Evolutionary conservation across 768 basidiomycete species (phyloP), one percentile per base, ranked within the genome.

Genomic region (Podaxis sp.): DNA sequence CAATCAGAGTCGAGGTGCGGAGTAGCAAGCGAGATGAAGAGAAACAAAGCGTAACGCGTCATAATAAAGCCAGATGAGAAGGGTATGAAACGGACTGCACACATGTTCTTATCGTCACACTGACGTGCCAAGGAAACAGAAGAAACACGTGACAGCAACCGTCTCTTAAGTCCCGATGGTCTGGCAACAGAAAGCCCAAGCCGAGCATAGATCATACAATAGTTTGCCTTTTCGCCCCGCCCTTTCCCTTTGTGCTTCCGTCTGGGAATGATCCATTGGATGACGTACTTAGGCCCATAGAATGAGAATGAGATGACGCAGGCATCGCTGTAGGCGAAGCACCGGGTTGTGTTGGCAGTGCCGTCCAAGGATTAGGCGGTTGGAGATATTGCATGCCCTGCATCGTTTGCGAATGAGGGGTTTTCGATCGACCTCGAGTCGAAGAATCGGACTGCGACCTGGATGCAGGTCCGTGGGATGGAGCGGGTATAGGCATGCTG

Each of bases 291-390:
- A 44, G 5, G 16, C 25, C 40, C 28, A n/a, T 52, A 16, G 51
- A 48, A 28, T 65, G 65, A 4, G 62, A 53, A 38, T 64, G 61
- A 13, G 64, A 42, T 3, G 64, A 66, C 32, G 64, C 61, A 5
- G 70, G 68, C 68, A 73, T 74, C 10, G 66, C 66, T 54, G 59
- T 65, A 3, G 74, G 72, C 9, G 69, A 55, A 28, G 61, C 64
- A 3, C 74, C 74, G 23, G 50, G 68, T 52, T 72, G 70, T n/a
- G 73, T 67, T 9, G 79, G 79, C 25, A 77, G 65, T 11, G 77
- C 76, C 2, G 76, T 77, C 79, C 79, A 82, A 1, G 78, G 76
- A 63, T 69, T 80, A 0, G 73, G 73, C 1, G 62, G 64, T 18
- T 74, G 76, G 36, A 64, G 51, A 36, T 70, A 71, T 36, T 68